These are phyloP conservation scores for Lithohypha guttulata DNA, from an alignment of 2,329 filamentous ascomycete genomes.

Conservation along the genomic window DNA sequence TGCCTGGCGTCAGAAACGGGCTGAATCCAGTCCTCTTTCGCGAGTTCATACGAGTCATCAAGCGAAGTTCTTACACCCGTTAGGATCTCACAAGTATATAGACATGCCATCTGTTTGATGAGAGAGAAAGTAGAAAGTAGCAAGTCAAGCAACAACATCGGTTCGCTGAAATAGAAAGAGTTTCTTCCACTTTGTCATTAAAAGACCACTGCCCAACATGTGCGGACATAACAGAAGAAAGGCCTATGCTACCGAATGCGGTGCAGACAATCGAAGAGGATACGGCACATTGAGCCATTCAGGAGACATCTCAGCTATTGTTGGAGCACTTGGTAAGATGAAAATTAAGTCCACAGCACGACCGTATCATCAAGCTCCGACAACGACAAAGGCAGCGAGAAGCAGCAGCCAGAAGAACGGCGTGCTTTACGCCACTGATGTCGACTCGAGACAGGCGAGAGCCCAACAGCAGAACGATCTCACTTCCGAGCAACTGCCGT, in stretches of 20 bases:
- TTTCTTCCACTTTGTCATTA: not conserved
- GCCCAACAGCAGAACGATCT: not conserved
- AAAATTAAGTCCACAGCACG: not conserved
- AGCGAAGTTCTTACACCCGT: too few relatives aligned
- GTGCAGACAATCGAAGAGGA: not conserved
- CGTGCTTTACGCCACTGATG: not conserved
- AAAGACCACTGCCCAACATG: not conserved
- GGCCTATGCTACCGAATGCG: not conserved
- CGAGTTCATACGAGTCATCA: not conserved
- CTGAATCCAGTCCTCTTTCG: not conserved
- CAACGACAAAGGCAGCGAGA: not conserved
- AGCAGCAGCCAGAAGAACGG: not conserved
- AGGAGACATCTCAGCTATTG: not conserved
- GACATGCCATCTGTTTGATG: too few relatives aligned
- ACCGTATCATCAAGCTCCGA: not conserved
- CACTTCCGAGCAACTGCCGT: conserved; percentile 2
- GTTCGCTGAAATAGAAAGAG: not conserved
- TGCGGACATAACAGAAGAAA: conserved; percentile 4
- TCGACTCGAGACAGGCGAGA: not conserved
- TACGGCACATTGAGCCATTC: not conserved
- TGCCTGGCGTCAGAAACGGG: not conserved
- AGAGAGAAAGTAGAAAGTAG: too few relatives aligned
- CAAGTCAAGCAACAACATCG: not conserved
- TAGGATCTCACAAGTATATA: too few relatives aligned
- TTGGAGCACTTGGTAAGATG: conserved; percentile 1